Conservation (phyloP, 345 rosid species). For the Populus euphratica region DNA sequence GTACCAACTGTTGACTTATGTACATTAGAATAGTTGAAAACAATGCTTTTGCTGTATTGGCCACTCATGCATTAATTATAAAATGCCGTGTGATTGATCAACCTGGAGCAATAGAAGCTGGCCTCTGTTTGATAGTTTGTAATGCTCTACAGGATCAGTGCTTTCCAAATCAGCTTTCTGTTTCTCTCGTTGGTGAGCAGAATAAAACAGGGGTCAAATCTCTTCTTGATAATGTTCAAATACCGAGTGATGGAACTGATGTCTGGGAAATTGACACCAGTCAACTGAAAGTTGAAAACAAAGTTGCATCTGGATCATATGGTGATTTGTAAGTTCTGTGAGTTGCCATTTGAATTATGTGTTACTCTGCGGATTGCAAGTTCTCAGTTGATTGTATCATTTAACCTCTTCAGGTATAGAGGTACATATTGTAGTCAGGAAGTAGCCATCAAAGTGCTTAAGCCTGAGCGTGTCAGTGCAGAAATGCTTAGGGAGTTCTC, state of each 20-base stretch:
- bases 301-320: constrained; percentile 81
- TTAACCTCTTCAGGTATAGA: constrained; percentile 51
- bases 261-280: constrained; percentile 90
- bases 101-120: background rate
- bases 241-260: constrained; percentile 90
- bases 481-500: constrained; percentile 84
- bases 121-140: constrained; percentile 14
- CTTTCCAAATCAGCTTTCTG: constrained; percentile 39
- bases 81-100: background rate
- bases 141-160: constrained; percentile 57
- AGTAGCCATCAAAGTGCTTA: constrained; percentile 86
- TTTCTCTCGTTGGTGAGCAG: constrained; percentile 37
- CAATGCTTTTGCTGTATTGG: background rate
- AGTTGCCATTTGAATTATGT: constrained; percentile 6
- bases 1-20: background rate
- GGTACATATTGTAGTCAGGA: constrained; percentile 94
- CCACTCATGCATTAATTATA: background rate
- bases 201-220: constrained; percentile 39
- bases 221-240: constrained; percentile 58
- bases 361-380: background rate
- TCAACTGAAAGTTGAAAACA: constrained; percentile 66
- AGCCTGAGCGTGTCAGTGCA: constrained; percentile 70
- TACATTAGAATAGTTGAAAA: background rate
- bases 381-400: constrained; percentile 14
- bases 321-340: constrained; percentile 75